A percentile compares a stretch with the other conserved stretches of the same genome.
Evolutionary conservation across 352 stramenopile species (phyloP).

Genomic region (Globisporangium uncinulatum): DNA sequence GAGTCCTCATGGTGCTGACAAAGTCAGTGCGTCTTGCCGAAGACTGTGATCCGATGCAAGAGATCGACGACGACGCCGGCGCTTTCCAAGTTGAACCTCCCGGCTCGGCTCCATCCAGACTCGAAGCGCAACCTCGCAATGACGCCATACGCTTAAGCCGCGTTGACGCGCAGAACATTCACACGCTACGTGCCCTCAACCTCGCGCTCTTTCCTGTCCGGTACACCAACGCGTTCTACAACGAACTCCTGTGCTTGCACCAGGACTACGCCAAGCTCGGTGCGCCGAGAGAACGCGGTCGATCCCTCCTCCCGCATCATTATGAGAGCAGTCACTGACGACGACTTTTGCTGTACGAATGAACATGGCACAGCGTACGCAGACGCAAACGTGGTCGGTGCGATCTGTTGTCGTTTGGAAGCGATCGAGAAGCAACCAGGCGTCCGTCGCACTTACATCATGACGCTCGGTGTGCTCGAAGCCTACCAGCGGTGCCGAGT

Average conservation of each 20-base stretch:
- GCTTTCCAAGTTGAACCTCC: too few species aligned
- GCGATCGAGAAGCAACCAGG: conserved; percentile 13
- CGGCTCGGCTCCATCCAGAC: too few species aligned
- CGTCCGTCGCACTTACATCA: conserved; percentile 87
- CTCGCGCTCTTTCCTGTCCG: conserved; percentile 87
- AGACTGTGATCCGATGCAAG: too few species aligned
- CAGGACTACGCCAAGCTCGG: conserved; percentile 45
- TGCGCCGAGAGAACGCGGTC: conserved; percentile 12
- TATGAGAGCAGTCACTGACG: neutral
- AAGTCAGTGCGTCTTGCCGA: too few species aligned
- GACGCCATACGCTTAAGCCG: conserved; percentile 37
- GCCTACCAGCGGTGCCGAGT: conserved; percentile 82
- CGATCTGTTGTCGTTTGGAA: conserved; percentile 89
- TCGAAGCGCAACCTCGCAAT: neutral
- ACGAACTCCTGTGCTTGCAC: conserved; percentile 70
- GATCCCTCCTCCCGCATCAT: too few species aligned
- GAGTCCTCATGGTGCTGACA: too few species aligned
- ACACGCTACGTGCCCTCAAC: conserved; percentile 87
- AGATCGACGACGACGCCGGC: too few species aligned
- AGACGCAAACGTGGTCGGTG: conserved; percentile 78
- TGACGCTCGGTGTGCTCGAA: conserved; percentile 91
- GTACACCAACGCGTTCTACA: conserved; percentile 93
- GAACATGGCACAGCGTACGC: conserved; percentile 42
- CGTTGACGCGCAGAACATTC: conserved; percentile 59
- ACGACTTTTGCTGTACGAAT: neutral